Percentiles rank a stretch among this genome's conserved stretches.
phyloP scores from a whole-genome alignment of 208 protist genomes.

The Acanthamoeba triangularis region DNA sequence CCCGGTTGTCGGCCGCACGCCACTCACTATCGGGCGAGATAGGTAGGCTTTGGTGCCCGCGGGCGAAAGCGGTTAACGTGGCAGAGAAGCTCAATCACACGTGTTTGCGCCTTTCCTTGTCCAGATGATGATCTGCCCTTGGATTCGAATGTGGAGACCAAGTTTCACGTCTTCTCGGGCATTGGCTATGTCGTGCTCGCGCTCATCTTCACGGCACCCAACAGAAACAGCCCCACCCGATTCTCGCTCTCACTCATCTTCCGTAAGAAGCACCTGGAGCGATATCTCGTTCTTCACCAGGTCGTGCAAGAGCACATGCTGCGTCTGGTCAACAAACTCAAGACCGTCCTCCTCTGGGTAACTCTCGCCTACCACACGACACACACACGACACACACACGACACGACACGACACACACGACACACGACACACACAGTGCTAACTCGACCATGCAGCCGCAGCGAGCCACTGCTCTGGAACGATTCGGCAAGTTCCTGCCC shows the following conservation, averaged over 20 bases:
- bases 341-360: conserved; percentile 4
- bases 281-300: conserved; percentile 73
- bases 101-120: not conserved
- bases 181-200: conserved; percentile 27
- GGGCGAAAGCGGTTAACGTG: too few relatives aligned
- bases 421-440: not conserved
- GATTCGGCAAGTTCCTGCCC: conserved; percentile 18
- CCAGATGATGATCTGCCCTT: not conserved
- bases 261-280: not conserved
- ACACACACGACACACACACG: not conserved
- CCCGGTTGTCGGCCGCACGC: not conserved
- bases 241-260: conserved; percentile 76
- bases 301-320: conserved; percentile 73
- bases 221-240: conserved; percentile 16
- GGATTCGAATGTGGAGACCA: conserved; percentile 51
- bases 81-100: too few relatives aligned
- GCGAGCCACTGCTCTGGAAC: not conserved
- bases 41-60: not conserved
- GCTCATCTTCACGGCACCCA: conserved; percentile 65
- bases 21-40: conserved; percentile 69
- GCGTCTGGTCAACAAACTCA: conserved; percentile 39
- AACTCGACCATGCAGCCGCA: not conserved
- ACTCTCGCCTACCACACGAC: not conserved
- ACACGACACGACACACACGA: too few relatives aligned
- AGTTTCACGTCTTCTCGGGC: conserved; percentile 77